Conservation (phyloP, 345 rosid species). For the Salix viminalis region DNA sequence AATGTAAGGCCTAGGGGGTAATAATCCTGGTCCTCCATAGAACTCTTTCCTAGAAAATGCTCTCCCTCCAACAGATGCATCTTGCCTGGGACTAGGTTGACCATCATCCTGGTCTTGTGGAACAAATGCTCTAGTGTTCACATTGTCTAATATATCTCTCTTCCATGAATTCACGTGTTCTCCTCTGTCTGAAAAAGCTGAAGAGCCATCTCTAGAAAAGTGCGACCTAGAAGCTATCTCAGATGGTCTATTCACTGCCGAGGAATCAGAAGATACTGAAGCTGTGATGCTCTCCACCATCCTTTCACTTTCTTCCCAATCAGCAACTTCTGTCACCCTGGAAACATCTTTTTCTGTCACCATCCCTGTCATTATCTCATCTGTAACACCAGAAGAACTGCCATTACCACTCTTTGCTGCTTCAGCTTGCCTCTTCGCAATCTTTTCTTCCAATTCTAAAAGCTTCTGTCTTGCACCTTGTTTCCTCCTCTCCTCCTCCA, state of each 20-base stretch:
- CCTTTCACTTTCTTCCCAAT: constrained; percentile 91
- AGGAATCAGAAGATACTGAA: constrained; percentile 65
- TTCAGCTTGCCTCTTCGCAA: constrained; percentile 80
- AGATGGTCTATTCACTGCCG: constrained; percentile 50
- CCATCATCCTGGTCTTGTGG: constrained; percentile 50
- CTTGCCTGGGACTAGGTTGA: constrained; percentile 49
- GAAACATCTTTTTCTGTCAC: constrained; percentile 42
- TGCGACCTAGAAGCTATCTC: constrained; percentile 44
- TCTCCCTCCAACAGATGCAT: constrained; percentile 43
- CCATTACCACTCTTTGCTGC: constrained; percentile 36
- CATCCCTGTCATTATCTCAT: constrained; percentile 44
- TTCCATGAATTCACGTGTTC: constrained; percentile 62
- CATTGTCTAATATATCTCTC: constrained; percentile 64
- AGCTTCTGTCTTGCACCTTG: constrained; percentile 95
- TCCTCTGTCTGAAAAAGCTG: constrained; percentile 49
- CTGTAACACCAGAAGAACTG: constrained; percentile 42
- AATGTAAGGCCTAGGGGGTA: constrained; percentile 38
- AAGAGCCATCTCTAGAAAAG: constrained; percentile 55
- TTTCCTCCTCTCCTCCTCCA: constrained; percentile 98
- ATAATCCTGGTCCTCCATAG: constrained; percentile 52
- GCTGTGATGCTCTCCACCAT: constrained; percentile 87
- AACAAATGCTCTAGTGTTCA: constrained; percentile 44
- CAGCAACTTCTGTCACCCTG: constrained; percentile 47
- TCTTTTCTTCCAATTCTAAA: constrained; percentile 85
- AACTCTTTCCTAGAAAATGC: constrained; percentile 56